phyloP scores from a whole-genome alignment of 495 filamentous ascomycete genomes.

The Rhypophila decipiens region DNA sequence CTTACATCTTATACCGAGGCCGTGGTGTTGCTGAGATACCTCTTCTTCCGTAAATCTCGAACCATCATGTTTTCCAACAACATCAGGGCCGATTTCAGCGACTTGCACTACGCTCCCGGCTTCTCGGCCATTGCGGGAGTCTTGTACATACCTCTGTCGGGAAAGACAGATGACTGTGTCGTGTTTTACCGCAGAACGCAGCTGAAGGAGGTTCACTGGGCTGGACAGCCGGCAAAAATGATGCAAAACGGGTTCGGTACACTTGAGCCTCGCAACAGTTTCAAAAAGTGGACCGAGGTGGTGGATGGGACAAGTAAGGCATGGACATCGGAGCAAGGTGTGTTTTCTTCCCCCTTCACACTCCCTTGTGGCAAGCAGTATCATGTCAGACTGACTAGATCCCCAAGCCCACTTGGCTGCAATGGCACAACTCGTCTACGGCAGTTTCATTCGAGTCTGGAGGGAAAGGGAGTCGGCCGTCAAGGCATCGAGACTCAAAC shows the following conservation, averaged over 20 bases:
- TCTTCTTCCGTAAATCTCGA: constrained; percentile 59
- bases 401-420: constrained; percentile 61
- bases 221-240: constrained; percentile 70
- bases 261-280: constrained; percentile 62
- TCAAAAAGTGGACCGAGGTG: constrained; percentile 61
- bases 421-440: constrained; percentile 75
- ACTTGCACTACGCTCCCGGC: constrained; percentile 64
- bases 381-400: constrained; percentile 2
- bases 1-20: constrained; percentile 65
- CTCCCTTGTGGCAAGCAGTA: too few species aligned
- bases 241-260: constrained; percentile 54
- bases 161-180: constrained; percentile 68
- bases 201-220: constrained; percentile 71
- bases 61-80: constrained; percentile 65
- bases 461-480: constrained; percentile 58
- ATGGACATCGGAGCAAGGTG: constrained; percentile 53
- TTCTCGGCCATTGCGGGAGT: constrained; percentile 68
- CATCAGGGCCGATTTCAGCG: constrained; percentile 63
- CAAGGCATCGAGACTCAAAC: constrained; percentile 59
- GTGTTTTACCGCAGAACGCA: constrained; percentile 74
- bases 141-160: constrained; percentile 66
- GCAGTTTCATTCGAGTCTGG: constrained; percentile 71
- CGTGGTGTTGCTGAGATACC: constrained; percentile 67
- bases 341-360: background rate
- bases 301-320: constrained; percentile 58